These are phyloP conservation scores for Eremomyces bilateralis DNA, from an alignment of 495 filamentous ascomycete genomes.

Conservation along the genomic window DNA sequence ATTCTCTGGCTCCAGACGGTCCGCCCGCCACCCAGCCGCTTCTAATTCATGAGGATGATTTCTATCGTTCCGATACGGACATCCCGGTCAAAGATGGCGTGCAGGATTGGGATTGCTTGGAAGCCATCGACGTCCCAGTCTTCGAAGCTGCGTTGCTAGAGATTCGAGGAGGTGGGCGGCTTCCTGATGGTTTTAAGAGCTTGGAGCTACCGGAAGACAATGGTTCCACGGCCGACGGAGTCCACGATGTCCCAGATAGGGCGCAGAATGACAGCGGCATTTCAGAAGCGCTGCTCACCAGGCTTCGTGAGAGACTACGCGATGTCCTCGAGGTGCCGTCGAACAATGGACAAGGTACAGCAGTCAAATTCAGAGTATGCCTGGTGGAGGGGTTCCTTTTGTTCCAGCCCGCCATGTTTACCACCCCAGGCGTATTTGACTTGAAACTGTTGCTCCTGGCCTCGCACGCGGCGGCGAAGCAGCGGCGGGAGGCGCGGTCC, in stretches of 20 bases:
- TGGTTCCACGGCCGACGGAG: background rate
- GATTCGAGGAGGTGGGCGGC: conserved; percentile 39
- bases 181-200: conserved; percentile 39
- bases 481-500: conserved; percentile 43
- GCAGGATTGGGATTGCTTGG: conserved; percentile 72
- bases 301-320: conserved; percentile 7
- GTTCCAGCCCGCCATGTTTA: conserved; percentile 24
- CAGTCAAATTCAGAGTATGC: conserved; percentile 24
- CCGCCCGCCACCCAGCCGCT: background rate
- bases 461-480: conserved; percentile 34
- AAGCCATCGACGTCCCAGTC: conserved; percentile 42
- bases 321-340: background rate
- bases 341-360: background rate
- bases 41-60: conserved; percentile 72
- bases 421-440: conserved; percentile 37
- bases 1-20: too few relatives aligned
- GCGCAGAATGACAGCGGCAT: conserved; percentile 45
- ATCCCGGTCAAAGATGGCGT: conserved; percentile 35
- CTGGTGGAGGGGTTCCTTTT: conserved; percentile 73
- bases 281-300: conserved; percentile 7
- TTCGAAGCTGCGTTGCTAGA: conserved; percentile 38
- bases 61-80: conserved; percentile 57
- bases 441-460: conserved; percentile 55
- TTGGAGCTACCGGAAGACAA: conserved; percentile 56
- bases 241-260: conserved; percentile 34